Evolutionary conservation across 768 basidiomycete genomes (phyloP).

Genomic region (Lentinula sp.): DNA sequence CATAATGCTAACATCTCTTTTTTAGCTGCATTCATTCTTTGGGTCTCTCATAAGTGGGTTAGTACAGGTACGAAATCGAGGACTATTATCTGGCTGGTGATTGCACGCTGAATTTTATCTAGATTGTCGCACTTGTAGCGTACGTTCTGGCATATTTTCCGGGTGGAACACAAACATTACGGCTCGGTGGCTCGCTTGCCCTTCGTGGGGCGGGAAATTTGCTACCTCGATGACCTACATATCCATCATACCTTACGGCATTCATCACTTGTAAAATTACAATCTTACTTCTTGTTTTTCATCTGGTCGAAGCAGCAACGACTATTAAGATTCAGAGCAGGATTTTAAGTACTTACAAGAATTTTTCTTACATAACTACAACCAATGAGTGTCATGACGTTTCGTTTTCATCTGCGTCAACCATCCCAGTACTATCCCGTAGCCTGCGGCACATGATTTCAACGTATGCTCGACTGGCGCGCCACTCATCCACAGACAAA

Average conservation of each 20-base stretch:
- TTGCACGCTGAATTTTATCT: neutral
- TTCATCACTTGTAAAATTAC: neutral
- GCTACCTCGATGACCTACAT: slow-evolving; percentile 58
- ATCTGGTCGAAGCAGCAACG: neutral
- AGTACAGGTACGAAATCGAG: slow-evolving; percentile 51
- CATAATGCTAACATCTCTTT: neutral
- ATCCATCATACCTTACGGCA: neutral
- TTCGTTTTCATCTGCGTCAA: slow-evolving; percentile 22
- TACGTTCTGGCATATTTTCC: slow-evolving; percentile 97
- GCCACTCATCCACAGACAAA: slow-evolving; percentile 46
- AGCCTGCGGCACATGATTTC: slow-evolving; percentile 71
- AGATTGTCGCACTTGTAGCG: slow-evolving; percentile 79
- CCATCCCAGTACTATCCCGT: slow-evolving; percentile 56
- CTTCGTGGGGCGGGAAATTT: slow-evolving; percentile 80
- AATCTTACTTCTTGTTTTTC: neutral
- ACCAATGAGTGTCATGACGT: neutral
- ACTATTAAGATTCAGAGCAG: too few species aligned
- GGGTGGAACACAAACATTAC: slow-evolving; percentile 75
- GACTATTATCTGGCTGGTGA: neutral
- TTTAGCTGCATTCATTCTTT: slow-evolving; percentile 74
- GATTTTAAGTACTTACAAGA: neutral
- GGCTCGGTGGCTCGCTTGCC: slow-evolving; percentile 74
- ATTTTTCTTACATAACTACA: neutral
- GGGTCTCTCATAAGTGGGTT: slow-evolving; percentile 80
- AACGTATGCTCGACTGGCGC: slow-evolving; percentile 63